These are phyloP conservation scores for Boletus hoseneyae DNA, from an alignment of 1,284 basidiomycete species.

Conservation along the genomic window DNA sequence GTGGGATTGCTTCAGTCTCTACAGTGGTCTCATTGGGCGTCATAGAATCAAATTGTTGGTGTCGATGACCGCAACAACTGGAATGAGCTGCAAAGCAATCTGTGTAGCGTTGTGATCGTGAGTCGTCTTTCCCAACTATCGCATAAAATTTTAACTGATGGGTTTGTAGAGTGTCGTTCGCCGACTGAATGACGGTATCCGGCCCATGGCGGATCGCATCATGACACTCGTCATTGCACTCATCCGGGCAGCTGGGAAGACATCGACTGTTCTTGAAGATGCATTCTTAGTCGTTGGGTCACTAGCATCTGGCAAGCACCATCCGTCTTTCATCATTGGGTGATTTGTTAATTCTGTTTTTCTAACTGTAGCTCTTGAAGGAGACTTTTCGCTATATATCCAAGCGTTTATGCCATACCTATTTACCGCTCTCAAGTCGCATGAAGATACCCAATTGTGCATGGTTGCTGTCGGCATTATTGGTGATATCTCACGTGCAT, in stretches of 20 bases:
- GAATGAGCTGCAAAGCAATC: slow-evolving; percentile 96
- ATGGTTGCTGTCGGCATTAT: slow-evolving; percentile 95
- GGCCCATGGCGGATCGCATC: slow-evolving; percentile 88
- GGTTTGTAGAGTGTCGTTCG: slow-evolving; percentile 71
- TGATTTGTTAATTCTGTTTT: neutral
- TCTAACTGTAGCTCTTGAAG: slow-evolving; percentile 64
- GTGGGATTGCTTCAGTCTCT: slow-evolving; percentile 5
- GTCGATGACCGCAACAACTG: slow-evolving; percentile 98
- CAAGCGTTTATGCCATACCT: slow-evolving; percentile 89
- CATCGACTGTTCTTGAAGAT: slow-evolving; percentile 95
- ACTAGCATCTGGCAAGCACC: slow-evolving; percentile 60
- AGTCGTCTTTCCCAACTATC: slow-evolving; percentile 24
- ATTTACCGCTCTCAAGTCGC: slow-evolving; percentile 84
- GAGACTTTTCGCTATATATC: slow-evolving; percentile 86
- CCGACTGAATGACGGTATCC: slow-evolving; percentile 80
- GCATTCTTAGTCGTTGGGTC: slow-evolving; percentile 96
- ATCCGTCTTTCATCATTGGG: neutral
- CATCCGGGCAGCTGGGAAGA: slow-evolving; percentile 85
- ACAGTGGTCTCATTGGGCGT: slow-evolving; percentile 2
- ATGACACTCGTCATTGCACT: slow-evolving; percentile 92
- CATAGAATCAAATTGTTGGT: slow-evolving; percentile 89
- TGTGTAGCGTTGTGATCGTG: slow-evolving; percentile 88
- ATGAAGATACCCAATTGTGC: slow-evolving; percentile 95
- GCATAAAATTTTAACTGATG: slow-evolving; percentile 1
- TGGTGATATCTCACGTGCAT: slow-evolving; percentile 91